A percentile compares a stretch with the other conserved stretches of the same genome.
phyloP scores from a whole-genome alignment of 1,284 basidiomycete species.

The Exsudoporus floridanus region DNA sequence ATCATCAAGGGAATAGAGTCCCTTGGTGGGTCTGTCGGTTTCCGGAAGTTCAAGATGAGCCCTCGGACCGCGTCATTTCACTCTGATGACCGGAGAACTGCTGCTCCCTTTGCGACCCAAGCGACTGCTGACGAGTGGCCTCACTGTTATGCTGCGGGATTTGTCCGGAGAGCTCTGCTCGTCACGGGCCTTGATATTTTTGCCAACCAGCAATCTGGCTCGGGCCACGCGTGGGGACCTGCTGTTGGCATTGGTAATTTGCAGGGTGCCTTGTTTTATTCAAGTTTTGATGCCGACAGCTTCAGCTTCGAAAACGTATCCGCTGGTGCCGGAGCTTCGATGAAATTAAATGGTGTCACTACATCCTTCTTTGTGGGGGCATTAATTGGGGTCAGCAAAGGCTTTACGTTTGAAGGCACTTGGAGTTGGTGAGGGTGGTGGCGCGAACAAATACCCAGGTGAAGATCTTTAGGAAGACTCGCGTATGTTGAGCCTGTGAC shows the following conservation, averaged over 20 bases:
- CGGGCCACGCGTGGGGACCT: constrained; percentile 1
- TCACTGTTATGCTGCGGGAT: background rate
- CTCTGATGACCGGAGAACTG: background rate
- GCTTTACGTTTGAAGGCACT: background rate
- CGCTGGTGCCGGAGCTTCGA: background rate
- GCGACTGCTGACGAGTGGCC: background rate
- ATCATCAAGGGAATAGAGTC: constrained; percentile 2
- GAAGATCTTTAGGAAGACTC: background rate
- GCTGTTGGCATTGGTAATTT: background rate
- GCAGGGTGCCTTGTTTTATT: background rate
- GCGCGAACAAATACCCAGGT: background rate
- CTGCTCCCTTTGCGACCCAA: background rate
- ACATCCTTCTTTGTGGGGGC: background rate
- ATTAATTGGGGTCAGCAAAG: background rate
- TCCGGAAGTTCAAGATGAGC: background rate
- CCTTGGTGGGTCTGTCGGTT: constrained; percentile 4
- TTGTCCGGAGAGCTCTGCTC: background rate
- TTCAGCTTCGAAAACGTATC: background rate
- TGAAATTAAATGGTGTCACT: background rate
- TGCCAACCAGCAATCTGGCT: background rate
- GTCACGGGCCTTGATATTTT: background rate
- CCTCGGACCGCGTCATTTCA: background rate
- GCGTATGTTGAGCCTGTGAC: no score
- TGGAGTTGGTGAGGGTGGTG: background rate
- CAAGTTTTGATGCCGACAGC: background rate